phyloP scores from a whole-genome alignment of 129 eudicot genomes.

The Lactuca sativa region DNA sequence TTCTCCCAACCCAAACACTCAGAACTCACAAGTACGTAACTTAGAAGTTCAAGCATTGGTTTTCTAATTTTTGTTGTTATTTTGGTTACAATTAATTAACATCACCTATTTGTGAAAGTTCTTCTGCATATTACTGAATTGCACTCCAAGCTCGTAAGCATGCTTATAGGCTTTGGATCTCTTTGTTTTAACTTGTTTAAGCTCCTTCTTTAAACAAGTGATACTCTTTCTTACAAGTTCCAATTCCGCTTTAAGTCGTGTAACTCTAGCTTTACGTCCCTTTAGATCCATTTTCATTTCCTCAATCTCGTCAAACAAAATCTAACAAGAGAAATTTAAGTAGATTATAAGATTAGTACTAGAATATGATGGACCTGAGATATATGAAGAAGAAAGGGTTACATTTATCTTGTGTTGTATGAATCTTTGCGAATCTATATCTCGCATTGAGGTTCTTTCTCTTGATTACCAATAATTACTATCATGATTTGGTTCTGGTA shows the following conservation, averaged over 20 bases:
- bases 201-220: neutral
- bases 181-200: conserved; percentile 2
- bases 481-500: conserved; percentile 8
- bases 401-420: neutral
- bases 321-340: conserved; percentile 1
- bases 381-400: neutral
- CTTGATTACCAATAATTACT: neutral
- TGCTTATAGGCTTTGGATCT: conserved; percentile 9
- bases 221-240: conserved; percentile 14
- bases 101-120: too few relatives aligned
- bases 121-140: neutral
- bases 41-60: too few relatives aligned
- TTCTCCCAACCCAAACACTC: too few relatives aligned
- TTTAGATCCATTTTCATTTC: neutral
- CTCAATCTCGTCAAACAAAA: conserved; percentile 6
- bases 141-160: neutral
- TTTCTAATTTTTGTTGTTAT: too few relatives aligned
- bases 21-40: too few relatives aligned
- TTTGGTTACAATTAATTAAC: too few relatives aligned
- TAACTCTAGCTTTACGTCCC: conserved; percentile 21
- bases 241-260: conserved; percentile 18
- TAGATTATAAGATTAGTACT: neutral
- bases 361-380: neutral
- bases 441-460: neutral
- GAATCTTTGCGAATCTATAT: neutral